Percentiles rank a stretch among this genome's conserved stretches.
phyloP scores from a whole-genome alignment of 2,329 filamentous ascomycete genomes.

The Pseudopithomyces chartarum region DNA sequence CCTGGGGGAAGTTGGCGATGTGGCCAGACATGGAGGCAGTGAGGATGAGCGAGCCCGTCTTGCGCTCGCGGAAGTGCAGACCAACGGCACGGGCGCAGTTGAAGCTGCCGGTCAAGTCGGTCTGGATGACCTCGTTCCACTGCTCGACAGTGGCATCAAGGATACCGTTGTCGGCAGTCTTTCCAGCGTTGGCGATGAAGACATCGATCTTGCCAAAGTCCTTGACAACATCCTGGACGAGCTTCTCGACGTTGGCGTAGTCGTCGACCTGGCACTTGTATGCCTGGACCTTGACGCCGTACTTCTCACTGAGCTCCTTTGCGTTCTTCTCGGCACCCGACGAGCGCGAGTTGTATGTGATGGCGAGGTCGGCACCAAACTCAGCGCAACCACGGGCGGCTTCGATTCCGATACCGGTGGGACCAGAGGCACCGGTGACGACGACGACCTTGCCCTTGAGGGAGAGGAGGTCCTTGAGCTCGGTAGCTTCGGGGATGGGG shows the following conservation, averaged over 20 bases:
- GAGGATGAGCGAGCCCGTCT: slow-evolving; percentile 68
- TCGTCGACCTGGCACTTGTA: slow-evolving; percentile 68
- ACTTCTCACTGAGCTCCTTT: slow-evolving; percentile 62
- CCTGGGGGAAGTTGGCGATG: slow-evolving; percentile 82
- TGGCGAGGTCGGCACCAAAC: slow-evolving; percentile 67
- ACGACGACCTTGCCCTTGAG: slow-evolving; percentile 60
- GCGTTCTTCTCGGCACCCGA: slow-evolving; percentile 70
- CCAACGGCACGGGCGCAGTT: slow-evolving; percentile 91
- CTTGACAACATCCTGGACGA: slow-evolving; percentile 64
- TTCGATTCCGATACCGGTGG: slow-evolving; percentile 71
- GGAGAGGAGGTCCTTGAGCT: slow-evolving; percentile 61
- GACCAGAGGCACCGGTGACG: slow-evolving; percentile 61
- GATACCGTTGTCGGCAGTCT: slow-evolving; percentile 70
- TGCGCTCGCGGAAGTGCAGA: slow-evolving; percentile 71
- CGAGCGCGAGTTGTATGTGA: slow-evolving; percentile 69
- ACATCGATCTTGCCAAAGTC: slow-evolving; percentile 74
- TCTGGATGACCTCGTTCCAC: slow-evolving; percentile 77
- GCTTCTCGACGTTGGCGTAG: slow-evolving; percentile 61
- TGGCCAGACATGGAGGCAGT: slow-evolving; percentile 78
- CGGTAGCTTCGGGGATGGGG: slow-evolving; percentile 60
- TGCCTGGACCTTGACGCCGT: slow-evolving; percentile 69
- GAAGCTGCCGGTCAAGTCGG: slow-evolving; percentile 86
- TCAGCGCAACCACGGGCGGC: slow-evolving; percentile 68
- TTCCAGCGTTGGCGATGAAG: slow-evolving; percentile 73
- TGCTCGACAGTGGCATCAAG: slow-evolving; percentile 73